Conservation (phyloP, 257 asterid genomes). For the Parsonsia alboflavescens region DNA sequence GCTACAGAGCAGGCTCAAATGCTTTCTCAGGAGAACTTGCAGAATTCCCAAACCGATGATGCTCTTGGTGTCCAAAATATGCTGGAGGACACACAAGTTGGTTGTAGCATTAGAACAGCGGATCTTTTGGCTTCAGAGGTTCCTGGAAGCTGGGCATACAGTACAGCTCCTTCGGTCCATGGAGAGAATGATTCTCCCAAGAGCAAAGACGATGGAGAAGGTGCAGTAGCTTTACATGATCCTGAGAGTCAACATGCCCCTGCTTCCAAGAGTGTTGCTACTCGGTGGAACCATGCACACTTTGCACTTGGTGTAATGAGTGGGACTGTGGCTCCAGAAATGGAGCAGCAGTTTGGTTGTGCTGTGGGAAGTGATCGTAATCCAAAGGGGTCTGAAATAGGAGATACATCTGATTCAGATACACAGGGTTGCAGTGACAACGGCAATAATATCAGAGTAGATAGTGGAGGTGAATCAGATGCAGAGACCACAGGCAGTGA, state of each 20-base stretch:
- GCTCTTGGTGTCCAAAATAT: slow-evolving; percentile 16
- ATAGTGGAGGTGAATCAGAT: slow-evolving; percentile 42
- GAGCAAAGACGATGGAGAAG: slow-evolving; percentile 35
- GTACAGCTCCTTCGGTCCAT: slow-evolving; percentile 79
- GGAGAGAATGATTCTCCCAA: slow-evolving; percentile 65
- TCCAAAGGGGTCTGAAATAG: slow-evolving; percentile 39
- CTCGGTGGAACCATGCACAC: slow-evolving; percentile 40
- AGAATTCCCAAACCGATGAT: slow-evolving; percentile 22
- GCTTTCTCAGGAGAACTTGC: slow-evolving; percentile 12
- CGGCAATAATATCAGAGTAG: slow-evolving; percentile 26
- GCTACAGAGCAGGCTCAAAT: slow-evolving; percentile 26
- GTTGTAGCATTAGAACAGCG: slow-evolving; percentile 51
- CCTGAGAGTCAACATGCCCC: slow-evolving; percentile 63
- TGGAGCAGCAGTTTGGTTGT: slow-evolving; percentile 56
- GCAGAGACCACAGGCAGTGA: slow-evolving; percentile 48
- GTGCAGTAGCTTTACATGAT: slow-evolving; percentile 38
- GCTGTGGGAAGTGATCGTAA: slow-evolving; percentile 37
- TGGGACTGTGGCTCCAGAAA: slow-evolving; percentile 66
- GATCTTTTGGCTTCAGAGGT: slow-evolving; percentile 90
- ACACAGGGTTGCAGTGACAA: slow-evolving; percentile 50
- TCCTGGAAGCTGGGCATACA: slow-evolving; percentile 89
- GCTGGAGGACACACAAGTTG: slow-evolving; percentile 65
- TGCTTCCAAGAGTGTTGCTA: slow-evolving; percentile 30
- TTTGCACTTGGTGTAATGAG: slow-evolving; percentile 66
- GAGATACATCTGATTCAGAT: slow-evolving; percentile 42